Conservation (phyloP, 257 asterid genomes). For the Cruciata laevipes region DNA sequence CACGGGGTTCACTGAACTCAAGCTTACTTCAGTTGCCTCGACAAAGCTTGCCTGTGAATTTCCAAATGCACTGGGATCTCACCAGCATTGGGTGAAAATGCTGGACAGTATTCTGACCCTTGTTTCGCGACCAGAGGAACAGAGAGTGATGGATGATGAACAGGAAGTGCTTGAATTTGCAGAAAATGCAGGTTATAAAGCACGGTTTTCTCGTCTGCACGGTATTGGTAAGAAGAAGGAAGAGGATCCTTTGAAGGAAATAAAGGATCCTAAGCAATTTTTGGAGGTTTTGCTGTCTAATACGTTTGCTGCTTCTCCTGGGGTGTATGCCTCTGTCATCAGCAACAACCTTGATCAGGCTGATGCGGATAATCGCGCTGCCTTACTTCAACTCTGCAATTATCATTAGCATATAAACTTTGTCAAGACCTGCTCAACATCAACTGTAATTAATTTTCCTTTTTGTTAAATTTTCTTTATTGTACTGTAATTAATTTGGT, state of each 20-base stretch:
- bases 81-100: conserved; percentile 72
- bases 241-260: conserved; percentile 77
- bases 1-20: conserved; percentile 68
- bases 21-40: conserved; percentile 78
- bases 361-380: conserved; percentile 46
- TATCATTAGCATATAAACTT: no score
- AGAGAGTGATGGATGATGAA: conserved; percentile 63
- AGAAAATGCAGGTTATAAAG: conserved; percentile 66
- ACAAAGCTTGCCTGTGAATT: conserved; percentile 66
- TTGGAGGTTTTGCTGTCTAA: conserved; percentile 65
- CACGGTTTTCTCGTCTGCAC: conserved; percentile 62
- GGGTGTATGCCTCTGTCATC: conserved; percentile 50
- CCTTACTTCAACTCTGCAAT: conserved; percentile 65
- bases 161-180: conserved; percentile 81
- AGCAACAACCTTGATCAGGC: conserved; percentile 56
- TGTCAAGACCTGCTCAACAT: no score
- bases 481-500: no score
- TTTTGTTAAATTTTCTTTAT: no score
- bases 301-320: conserved; percentile 61
- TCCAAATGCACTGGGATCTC: conserved; percentile 40
- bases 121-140: conserved; percentile 72
- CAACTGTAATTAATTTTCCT: no score
- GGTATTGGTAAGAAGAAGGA: conserved; percentile 86
- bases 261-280: conserved; percentile 77
- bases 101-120: conserved; percentile 86